Evolutionary conservation across 2,329 filamentous ascomycete species (phyloP), one percentile per base, ranked within the genome.

Genomic region (Plenodomus biglobosus): DNA sequence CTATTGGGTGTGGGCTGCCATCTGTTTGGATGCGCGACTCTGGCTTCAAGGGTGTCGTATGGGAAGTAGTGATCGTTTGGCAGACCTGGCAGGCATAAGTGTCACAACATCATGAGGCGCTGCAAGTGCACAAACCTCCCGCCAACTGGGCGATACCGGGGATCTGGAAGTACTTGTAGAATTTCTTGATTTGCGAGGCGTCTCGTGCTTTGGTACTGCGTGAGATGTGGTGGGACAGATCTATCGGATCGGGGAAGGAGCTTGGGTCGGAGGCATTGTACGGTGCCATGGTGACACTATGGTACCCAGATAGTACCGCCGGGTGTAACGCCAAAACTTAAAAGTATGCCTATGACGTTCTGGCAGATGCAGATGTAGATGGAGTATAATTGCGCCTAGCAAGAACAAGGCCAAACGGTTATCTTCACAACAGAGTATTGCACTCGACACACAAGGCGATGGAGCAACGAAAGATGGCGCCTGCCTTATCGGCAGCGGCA

Each of bases 31-130:
- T 83, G 81, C 24, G 90, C 89, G 52, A 87, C 83, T 56, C 87
- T 85, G 35, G 91, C 89, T 73, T 95, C 90, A 54, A 96, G 83
- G 0, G 90, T 94, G 63, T 96, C 91, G 72, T 88, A 96, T 8
- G 92, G 92, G 66, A 96, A 96, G 74, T 90, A 90, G 48, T 81
- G 81, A 34, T 86, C 78, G 71, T 94, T 86, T 15, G 92, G 92
- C 18, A 95, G 81, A 51, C 90, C 89, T 92, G 55, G 6, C 22
- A 17, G 40, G 15, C 16, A 49, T 64, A 38, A 65, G 64, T 48
- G 48, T 42, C 21, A 19, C n/a, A 34, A 19, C 2, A 20, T 3
- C 11, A 32, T 3, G 10, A 3, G 13, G 13, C 3, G 3, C 10
- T 35, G 7, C 15, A 3, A 27, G 10, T 3, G 13, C 18, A 40